A percentile compares a stretch with the other conserved stretches of the same genome.
phyloP scores from a whole-genome alignment of 495 filamentous ascomycete species.

The Annulohypoxylon moriforme region DNA sequence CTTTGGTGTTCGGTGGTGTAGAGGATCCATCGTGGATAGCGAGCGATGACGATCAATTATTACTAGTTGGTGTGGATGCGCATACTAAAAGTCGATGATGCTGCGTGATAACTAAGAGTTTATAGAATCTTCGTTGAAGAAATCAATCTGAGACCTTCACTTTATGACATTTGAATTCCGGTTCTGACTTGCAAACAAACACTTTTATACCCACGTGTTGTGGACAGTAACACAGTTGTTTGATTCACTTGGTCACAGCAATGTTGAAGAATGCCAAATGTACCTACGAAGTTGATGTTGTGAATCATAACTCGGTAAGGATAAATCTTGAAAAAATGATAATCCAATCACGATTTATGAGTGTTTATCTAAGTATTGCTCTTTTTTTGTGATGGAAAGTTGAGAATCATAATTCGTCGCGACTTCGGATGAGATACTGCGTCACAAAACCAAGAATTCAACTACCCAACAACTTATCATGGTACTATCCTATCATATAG shows the following conservation, averaged over 20 bases:
- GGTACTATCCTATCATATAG: too few relatives aligned
- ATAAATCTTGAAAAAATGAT: too few relatives aligned
- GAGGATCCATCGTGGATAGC: neutral
- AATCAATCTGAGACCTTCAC: neutral
- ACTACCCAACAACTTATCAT: too few relatives aligned
- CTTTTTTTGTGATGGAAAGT: too few relatives aligned
- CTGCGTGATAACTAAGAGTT: neutral
- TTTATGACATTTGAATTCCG: neutral
- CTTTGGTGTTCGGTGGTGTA: neutral
- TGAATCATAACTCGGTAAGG: neutral
- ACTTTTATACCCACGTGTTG: neutral
- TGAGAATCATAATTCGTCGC: neutral
- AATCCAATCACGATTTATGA: neutral
- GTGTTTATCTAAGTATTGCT: too few relatives aligned
- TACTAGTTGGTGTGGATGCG: neutral
- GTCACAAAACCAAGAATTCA: neutral
- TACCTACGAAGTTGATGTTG: neutral
- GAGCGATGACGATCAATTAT: neutral
- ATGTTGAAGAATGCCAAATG: neutral
- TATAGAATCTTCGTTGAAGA: neutral
- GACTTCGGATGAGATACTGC: neutral
- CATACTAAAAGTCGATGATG: neutral
- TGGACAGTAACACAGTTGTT: neutral
- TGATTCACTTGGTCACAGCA: conserved; percentile 1
- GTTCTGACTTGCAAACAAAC: neutral